Evolutionary conservation across 163 green algal species (phyloP).

Genomic region (Trebouxia gelatinosa): DNA sequence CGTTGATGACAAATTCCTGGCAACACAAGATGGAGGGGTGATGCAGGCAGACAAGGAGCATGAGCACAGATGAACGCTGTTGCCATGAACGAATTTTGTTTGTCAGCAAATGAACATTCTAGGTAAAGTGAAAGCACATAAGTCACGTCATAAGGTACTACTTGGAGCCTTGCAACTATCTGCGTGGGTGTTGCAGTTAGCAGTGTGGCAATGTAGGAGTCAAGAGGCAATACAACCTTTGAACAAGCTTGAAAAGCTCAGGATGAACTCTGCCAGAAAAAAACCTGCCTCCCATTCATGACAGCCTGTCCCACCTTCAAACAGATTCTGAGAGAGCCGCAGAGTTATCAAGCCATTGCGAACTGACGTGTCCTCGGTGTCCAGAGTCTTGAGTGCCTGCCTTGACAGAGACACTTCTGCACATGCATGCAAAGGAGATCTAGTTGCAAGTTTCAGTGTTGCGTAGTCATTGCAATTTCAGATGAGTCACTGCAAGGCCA

Average conservation of each 20-base stretch:
- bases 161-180: too few species aligned
- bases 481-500: not conserved
- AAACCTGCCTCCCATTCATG: slow-evolving; percentile 80
- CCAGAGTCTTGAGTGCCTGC: not conserved
- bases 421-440: not conserved
- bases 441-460: not conserved
- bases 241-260: slow-evolving; percentile 58
- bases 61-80: not conserved
- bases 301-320: slow-evolving; percentile 75
- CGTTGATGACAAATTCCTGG: not conserved
- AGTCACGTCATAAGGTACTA: not conserved
- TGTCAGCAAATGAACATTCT: not conserved
- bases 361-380: too few species aligned
- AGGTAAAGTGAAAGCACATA: not conserved
- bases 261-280: slow-evolving; percentile 64
- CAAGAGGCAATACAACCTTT: slow-evolving; percentile 38
- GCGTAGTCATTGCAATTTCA: not conserved
- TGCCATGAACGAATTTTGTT: not conserved
- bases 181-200: too few species aligned
- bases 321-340: slow-evolving; percentile 59
- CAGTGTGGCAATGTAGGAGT: not conserved
- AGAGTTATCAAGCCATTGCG: slow-evolving; percentile 58
- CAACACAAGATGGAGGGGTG: not conserved
- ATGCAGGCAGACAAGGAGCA: not conserved
- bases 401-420: not conserved